These are phyloP conservation scores for Hemileccinum rubropunctum DNA, from an alignment of 768 basidiomycete genomes.

Conservation along the genomic window DNA sequence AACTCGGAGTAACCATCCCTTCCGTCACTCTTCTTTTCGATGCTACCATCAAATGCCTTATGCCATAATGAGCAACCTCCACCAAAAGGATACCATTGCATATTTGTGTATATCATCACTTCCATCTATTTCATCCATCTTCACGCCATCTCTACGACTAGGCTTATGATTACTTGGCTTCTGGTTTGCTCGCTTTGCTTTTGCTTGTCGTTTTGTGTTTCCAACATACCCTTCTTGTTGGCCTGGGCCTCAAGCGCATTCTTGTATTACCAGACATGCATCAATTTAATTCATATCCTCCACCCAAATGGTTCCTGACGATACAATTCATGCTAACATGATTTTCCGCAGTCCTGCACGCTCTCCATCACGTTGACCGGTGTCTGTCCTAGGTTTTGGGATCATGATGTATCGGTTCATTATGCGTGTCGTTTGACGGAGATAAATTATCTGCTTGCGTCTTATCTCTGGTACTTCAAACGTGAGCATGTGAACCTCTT, in stretches of 20 bases:
- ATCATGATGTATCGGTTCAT: background rate
- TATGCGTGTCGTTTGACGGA: background rate
- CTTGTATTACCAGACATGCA: conserved; percentile 33
- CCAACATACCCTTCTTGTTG: conserved; percentile 25
- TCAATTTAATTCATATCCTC: conserved; percentile 29
- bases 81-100: conserved; percentile 29
- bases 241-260: conserved; percentile 25
- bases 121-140: conserved; percentile 33
- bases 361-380: background rate
- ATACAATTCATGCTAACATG: conserved; percentile 4
- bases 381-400: background rate
- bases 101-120: conserved; percentile 33
- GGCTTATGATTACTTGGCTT: conserved; percentile 23
- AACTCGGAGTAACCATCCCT: conserved; percentile 18
- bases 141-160: conserved; percentile 23
- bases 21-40: background rate
- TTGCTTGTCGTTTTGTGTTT: conserved; percentile 28
- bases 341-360: conserved; percentile 5
- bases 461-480: background rate
- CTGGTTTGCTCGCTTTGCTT: conserved; percentile 28
- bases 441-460: background rate
- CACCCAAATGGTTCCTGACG: background rate
- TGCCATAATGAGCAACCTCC: conserved; percentile 9
- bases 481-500: background rate
- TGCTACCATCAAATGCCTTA: background rate